Evolutionary conservation across 1,284 basidiomycete species (phyloP).

Genomic region (Cutaneotrichosporon sp.): DNA sequence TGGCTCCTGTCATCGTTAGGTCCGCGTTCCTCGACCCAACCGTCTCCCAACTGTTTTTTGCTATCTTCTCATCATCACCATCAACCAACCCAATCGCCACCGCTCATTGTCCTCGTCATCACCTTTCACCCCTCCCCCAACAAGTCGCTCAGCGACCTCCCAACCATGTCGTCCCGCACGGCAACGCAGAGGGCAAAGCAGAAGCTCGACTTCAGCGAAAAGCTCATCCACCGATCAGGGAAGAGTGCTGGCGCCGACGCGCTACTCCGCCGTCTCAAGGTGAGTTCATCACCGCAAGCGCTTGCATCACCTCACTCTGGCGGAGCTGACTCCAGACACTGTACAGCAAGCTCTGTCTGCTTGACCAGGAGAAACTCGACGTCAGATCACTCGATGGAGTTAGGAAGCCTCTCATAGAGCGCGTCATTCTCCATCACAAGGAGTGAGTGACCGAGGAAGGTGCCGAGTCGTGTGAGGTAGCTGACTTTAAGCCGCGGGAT

Average conservation of each 20-base stretch:
- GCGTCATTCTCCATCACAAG: constrained; percentile 81
- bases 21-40: background rate
- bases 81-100: no score
- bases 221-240: constrained; percentile 56
- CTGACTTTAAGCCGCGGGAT: constrained; percentile 57
- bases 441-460: constrained; percentile 54
- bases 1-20: background rate
- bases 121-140: constrained; percentile 2
- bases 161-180: constrained; percentile 17
- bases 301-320: background rate
- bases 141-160: background rate
- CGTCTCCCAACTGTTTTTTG: background rate
- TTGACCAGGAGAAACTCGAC: constrained; percentile 86
- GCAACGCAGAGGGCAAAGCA: constrained; percentile 17
- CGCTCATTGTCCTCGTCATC: background rate
- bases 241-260: constrained; percentile 54
- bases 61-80: background rate
- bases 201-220: constrained; percentile 67
- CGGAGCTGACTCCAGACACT: constrained; percentile 51
- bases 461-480: no score
- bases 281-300: no score
- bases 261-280: constrained; percentile 75
- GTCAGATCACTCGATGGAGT: constrained; percentile 62
- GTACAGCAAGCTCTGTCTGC: constrained; percentile 70
- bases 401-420: constrained; percentile 73